phyloP scores from a whole-genome alignment of 2,329 filamentous ascomycete genomes.

The Cyclaneusma minus region DNA sequence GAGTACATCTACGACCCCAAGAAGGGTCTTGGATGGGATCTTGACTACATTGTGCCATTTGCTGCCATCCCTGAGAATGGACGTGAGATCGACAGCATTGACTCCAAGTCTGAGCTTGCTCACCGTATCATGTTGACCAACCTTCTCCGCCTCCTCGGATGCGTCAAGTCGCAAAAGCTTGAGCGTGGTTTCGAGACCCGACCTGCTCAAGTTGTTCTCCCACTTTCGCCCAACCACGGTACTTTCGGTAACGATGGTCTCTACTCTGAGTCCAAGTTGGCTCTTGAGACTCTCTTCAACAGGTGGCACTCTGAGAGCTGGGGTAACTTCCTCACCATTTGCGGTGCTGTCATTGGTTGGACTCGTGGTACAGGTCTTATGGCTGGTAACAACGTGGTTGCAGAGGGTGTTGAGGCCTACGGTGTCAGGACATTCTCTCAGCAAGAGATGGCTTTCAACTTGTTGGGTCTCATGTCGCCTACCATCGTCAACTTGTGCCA shows the following conservation, averaged over 20 bases:
- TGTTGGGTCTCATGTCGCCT: constrained; percentile 90
- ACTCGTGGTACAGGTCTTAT: constrained; percentile 96
- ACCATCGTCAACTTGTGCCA: constrained; percentile 92
- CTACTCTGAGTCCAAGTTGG: constrained; percentile 96
- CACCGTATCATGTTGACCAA: constrained; percentile 99
- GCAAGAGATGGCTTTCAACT: constrained; percentile 98
- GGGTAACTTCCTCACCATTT: constrained; percentile 95
- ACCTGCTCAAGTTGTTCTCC: constrained; percentile 89
- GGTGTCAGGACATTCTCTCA: constrained; percentile 97
- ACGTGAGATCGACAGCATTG: constrained; percentile 89
- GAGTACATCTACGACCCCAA: constrained; percentile 96
- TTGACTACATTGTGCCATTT: constrained; percentile 91
- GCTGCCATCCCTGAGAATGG: constrained; percentile 96
- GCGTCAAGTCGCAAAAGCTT: constrained; percentile 81
- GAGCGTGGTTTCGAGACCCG: constrained; percentile 83
- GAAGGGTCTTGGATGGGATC: constrained; percentile 93
- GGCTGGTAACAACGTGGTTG: constrained; percentile 94
- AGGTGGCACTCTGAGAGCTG: constrained; percentile 96
- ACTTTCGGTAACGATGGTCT: constrained; percentile 96
- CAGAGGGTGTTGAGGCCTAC: constrained; percentile 90
- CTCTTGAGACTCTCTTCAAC: constrained; percentile 93
- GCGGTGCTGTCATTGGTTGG: constrained; percentile 97
- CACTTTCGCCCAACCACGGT: constrained; percentile 92
- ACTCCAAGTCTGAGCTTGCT: constrained; percentile 93
- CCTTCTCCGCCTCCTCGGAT: constrained; percentile 76